Percentiles rank a stretch among this genome's conserved stretches.
These are phyloP conservation scores for Crithidia brevicula DNA, from an alignment of 208 protist genomes.

Conservation along the genomic window DNA sequence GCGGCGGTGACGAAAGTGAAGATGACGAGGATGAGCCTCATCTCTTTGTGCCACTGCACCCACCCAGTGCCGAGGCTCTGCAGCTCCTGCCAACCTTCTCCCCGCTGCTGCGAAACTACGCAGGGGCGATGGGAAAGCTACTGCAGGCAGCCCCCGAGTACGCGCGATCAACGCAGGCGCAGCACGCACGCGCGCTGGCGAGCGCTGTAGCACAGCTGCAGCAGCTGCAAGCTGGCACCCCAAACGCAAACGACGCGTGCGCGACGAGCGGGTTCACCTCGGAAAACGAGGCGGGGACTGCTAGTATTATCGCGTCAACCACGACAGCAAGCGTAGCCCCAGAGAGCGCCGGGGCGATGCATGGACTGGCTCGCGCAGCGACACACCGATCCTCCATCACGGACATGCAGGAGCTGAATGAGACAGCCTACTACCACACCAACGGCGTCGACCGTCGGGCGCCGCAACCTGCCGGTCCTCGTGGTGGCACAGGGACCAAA, in stretches of 20 bases:
- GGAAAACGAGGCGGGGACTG: slow-evolving; percentile 1
- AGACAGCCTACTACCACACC: background rate
- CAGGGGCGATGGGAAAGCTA: slow-evolving; percentile 18
- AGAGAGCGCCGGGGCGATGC: background rate
- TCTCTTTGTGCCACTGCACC: slow-evolving; percentile 27
- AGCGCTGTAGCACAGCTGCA: slow-evolving; percentile 9
- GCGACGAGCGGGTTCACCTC: slow-evolving; percentile 7
- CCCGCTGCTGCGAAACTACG: slow-evolving; percentile 44
- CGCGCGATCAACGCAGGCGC: slow-evolving; percentile 26
- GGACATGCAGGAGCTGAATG: slow-evolving; percentile 11
- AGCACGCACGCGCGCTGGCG: slow-evolving; percentile 26
- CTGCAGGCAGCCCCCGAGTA: slow-evolving; percentile 27
- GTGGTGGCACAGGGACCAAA: background rate
- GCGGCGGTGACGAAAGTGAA: too few species aligned
- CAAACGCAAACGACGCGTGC: background rate
- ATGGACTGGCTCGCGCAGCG: slow-evolving; percentile 2
- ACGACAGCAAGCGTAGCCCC: background rate
- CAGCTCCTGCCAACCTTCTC: slow-evolving; percentile 35
- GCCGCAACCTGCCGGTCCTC: background rate
- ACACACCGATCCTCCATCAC: slow-evolving; percentile 11
- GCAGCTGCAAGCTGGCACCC: slow-evolving; percentile 8
- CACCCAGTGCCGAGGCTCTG: slow-evolving; percentile 35
- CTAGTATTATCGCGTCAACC: background rate
- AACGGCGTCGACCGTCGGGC: slow-evolving; percentile 16
- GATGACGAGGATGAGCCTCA: background rate